These are phyloP conservation scores for Monilinia polystroma DNA, from an alignment of 2,329 filamentous ascomycete genomes.

Conservation along the genomic window DNA sequence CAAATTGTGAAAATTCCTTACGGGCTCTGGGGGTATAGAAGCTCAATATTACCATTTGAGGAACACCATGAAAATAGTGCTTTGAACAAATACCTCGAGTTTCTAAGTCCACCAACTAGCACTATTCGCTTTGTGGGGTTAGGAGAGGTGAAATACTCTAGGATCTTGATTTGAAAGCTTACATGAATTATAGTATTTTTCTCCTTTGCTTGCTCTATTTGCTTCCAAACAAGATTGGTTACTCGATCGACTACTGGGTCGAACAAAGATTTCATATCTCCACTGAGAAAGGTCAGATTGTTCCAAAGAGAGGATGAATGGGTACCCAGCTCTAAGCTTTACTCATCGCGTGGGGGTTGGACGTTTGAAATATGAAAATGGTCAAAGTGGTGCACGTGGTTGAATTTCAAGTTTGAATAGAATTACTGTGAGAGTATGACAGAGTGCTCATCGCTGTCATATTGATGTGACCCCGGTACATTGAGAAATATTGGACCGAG, in stretches of 20 bases:
- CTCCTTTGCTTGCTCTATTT: constrained; percentile 26
- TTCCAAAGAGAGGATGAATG: neutral
- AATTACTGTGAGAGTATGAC: constrained; percentile 30
- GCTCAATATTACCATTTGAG: constrained; percentile 27
- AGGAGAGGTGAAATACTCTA: too few species aligned
- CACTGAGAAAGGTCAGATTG: constrained; percentile 17
- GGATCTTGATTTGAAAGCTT: neutral
- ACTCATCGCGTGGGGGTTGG: neutral
- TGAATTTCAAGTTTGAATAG: neutral
- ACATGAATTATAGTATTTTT: constrained; percentile 29
- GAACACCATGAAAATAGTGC: constrained; percentile 28
- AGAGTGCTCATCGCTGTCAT: constrained; percentile 25
- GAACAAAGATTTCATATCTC: constrained; percentile 32
- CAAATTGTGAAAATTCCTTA: constrained; percentile 12
- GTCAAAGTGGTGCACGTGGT: neutral
- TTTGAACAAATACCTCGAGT: constrained; percentile 29
- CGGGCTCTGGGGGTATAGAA: constrained; percentile 28
- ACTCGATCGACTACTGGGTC: constrained; percentile 32
- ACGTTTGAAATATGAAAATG: too few species aligned
- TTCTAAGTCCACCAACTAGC: constrained; percentile 30
- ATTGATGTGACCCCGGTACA: constrained; percentile 27
- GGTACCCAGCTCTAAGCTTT: neutral
- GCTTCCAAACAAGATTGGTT: constrained; percentile 27
- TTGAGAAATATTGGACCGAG: constrained; percentile 27
- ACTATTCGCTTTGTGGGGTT: constrained; percentile 25